Percentiles rank a stretch among this genome's conserved stretches.
phyloP scores from a whole-genome alignment of 192 early-diverging fungal species.

The Coemansia javaensis region DNA sequence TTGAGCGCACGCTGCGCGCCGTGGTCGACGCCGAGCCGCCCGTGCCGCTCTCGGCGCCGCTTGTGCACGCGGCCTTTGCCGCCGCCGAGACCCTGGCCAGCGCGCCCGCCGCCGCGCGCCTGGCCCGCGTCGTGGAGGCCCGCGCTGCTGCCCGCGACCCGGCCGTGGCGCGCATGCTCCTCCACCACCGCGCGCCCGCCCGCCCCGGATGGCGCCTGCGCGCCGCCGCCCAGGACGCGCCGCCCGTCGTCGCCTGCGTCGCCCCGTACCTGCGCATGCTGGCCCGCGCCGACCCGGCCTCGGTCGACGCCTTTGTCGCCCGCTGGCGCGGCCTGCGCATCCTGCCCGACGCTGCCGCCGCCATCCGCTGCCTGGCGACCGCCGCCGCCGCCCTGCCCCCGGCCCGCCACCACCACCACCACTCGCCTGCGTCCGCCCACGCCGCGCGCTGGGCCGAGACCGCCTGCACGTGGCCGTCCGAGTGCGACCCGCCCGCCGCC shows the following conservation, averaged over 20 bases:
- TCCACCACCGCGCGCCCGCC: no score
- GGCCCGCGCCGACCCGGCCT: not conserved
- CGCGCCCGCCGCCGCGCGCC: not conserved
- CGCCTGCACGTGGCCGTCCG: no score
- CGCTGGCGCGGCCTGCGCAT: conserved; percentile 7
- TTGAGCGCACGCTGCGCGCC: not conserved
- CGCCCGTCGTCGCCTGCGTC: conserved; percentile 4
- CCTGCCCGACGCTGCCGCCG: not conserved
- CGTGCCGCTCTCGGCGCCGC: conserved; percentile 11
- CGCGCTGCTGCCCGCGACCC: conserved; percentile 4
- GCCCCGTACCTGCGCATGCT: conserved; percentile 17
- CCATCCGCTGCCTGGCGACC: conserved; percentile 8
- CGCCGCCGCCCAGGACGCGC: not conserved
- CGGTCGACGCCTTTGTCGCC: not conserved
- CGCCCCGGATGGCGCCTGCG: conserved; percentile 14
- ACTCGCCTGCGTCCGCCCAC: not conserved
- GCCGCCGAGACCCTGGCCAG: conserved; percentile 1
- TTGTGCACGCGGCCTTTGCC: conserved; percentile 13
- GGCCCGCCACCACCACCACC: not conserved
- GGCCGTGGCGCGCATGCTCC: conserved; percentile 3
- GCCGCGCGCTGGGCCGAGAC: no score
- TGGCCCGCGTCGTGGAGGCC: conserved; percentile 3
- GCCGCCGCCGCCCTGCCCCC: not conserved
- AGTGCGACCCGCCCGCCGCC: not conserved
- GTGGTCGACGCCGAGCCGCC: not conserved